phyloP scores from a whole-genome alignment of 2,329 filamentous ascomycete species.

The Metarhizium anisopliae region DNA sequence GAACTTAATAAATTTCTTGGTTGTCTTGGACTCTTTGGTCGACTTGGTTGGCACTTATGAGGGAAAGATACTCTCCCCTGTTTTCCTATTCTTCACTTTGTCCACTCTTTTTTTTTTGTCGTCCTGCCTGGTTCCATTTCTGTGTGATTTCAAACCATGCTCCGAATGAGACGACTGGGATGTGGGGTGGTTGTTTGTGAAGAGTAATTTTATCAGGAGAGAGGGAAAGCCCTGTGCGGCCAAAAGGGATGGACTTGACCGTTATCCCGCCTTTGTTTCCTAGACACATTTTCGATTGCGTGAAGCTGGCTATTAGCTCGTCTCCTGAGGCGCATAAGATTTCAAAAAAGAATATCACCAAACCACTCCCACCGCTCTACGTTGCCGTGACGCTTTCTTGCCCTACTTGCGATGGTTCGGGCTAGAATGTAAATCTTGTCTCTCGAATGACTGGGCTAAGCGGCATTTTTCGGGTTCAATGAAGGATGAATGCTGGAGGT shows the following conservation, averaged over 20 bases:
- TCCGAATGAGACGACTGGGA: background rate
- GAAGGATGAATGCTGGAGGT: too few species aligned
- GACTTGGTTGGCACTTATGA: conserved; percentile 77
- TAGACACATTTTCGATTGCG: conserved; percentile 12
- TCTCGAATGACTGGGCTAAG: too few species aligned
- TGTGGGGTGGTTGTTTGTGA: conserved; percentile 23
- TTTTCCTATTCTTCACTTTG: conserved; percentile 8
- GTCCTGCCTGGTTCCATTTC: background rate
- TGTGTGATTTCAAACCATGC: background rate
- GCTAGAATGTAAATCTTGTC: too few species aligned
- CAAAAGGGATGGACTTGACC: conserved; percentile 76
- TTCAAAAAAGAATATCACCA: background rate
- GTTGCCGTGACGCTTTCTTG: background rate
- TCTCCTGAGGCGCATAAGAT: background rate
- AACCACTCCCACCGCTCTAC: background rate
- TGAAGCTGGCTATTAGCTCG: background rate
- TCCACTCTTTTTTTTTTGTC: conserved; percentile 8
- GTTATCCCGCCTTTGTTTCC: conserved; percentile 55
- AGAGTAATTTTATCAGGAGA: conserved; percentile 9
- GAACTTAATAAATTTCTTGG: conserved; percentile 4
- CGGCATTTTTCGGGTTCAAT: too few species aligned
- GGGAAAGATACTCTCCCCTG: conserved; percentile 88
- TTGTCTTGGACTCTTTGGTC: conserved; percentile 23
- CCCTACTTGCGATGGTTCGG: too few species aligned
- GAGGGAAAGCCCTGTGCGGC: conserved; percentile 99